Percentiles rank a stretch among this genome's conserved stretches.
These are phyloP conservation scores for Coemansia sp. DNA, from an alignment of 192 early-diverging fungal genomes.

Conservation along the genomic window DNA sequence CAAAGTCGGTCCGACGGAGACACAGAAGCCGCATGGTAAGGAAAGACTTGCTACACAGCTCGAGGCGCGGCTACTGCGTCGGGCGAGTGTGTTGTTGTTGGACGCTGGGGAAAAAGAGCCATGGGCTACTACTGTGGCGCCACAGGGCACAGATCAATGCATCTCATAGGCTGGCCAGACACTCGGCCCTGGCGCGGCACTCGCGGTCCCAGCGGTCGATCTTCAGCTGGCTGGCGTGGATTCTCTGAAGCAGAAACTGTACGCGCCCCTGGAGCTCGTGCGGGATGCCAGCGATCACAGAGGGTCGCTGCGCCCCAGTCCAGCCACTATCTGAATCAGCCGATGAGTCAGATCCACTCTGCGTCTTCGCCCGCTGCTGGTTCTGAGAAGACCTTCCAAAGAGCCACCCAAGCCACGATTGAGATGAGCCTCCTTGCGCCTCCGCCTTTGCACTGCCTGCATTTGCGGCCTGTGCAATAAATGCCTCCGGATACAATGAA, in stretches of 20 bases:
- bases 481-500: conserved; percentile 23
- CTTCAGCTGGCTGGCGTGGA: conserved; percentile 58
- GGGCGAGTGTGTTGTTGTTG: no score
- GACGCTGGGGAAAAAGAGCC: not conserved
- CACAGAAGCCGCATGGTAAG: not conserved
- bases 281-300: conserved; percentile 54
- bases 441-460: not conserved
- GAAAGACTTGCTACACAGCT: not conserved
- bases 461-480: conserved; percentile 52
- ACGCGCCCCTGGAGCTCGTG: conserved; percentile 59
- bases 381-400: conserved; percentile 42
- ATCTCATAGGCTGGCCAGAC: conserved; percentile 17
- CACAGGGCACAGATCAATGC: not conserved
- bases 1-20: not conserved
- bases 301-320: conserved; percentile 2
- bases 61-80: not conserved
- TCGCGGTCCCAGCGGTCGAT: conserved; percentile 57
- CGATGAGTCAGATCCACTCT: not conserved
- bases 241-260: conserved; percentile 58
- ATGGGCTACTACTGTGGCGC: not conserved
- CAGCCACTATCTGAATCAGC: not conserved
- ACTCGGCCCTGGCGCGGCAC: conserved; percentile 13
- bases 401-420: conserved; percentile 52
- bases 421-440: not conserved
- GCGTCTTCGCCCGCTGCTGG: not conserved